Evolutionary conservation across 495 filamentous ascomycete genomes (phyloP).

Genomic region (Daldinia concentrica): DNA sequence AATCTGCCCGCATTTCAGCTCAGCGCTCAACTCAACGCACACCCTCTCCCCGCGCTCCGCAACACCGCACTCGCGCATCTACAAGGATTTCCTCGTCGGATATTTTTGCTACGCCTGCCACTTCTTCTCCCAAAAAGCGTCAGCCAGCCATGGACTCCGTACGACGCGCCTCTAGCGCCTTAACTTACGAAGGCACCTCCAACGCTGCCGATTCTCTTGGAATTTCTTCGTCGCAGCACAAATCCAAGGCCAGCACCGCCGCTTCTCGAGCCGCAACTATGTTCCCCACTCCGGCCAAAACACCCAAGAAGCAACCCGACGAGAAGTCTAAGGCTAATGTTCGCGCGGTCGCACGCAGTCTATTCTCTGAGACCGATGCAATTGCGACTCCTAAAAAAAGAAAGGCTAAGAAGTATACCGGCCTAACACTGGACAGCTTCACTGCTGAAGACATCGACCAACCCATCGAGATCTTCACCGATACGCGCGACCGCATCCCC

Average conservation of each 20-base stretch:
- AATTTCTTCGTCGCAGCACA: slow-evolving; percentile 39
- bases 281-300: slow-evolving; percentile 91
- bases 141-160: slow-evolving; percentile 46
- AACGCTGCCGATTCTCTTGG: slow-evolving; percentile 52
- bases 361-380: slow-evolving; percentile 71
- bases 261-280: slow-evolving; percentile 54
- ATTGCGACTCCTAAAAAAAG: slow-evolving; percentile 70
- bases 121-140: slow-evolving; percentile 65
- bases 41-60: slow-evolving; percentile 57
- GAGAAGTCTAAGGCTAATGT: slow-evolving; percentile 62
- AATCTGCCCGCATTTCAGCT: slow-evolving; percentile 62
- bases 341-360: slow-evolving; percentile 72
- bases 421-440: slow-evolving; percentile 75
- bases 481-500: slow-evolving; percentile 86
- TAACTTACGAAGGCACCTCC: slow-evolving; percentile 48
- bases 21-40: slow-evolving; percentile 53
- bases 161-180: slow-evolving; percentile 52
- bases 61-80: slow-evolving; percentile 43
- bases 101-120: slow-evolving; percentile 53
- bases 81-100: slow-evolving; percentile 46
- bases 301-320: slow-evolving; percentile 76
- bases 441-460: slow-evolving; percentile 63
- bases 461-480: slow-evolving; percentile 85
- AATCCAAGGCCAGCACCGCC: slow-evolving; percentile 29
- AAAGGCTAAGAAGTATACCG: slow-evolving; percentile 65